Base-by-base conservation (phyloP, 495 filamentous ascomycete genomes). In the Mycothermus thermophilus region DNA sequence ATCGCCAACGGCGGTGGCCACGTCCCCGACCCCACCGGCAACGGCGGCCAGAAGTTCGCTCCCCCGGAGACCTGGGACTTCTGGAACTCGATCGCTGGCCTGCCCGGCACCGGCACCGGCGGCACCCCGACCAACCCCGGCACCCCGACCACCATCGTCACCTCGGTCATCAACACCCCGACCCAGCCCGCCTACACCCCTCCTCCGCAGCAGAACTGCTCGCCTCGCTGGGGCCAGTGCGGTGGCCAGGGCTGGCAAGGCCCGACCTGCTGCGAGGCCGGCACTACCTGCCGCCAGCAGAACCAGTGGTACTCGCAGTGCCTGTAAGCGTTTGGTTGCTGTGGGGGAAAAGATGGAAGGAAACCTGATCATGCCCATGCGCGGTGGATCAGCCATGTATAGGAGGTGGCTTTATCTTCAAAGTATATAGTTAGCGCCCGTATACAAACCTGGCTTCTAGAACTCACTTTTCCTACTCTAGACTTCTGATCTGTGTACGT, bases 1-100 rank as follows among this genome's bases (percentile, higher is more conserved):
- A 36, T 48, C 31, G 31, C 23, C 22, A 16, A 42, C 44, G 29
- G 38, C 46, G 42, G 42, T 18, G 46, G 39, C 20, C 46, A 49
- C 33, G 43, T 41, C 9, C 32, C 32, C 23, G 39, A 41, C n/a
- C 39, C 39, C 1, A 17, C 27, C 11, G 39, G 39, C 33, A 22
- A 14, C 33, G 34, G 34, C 12, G 39, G 39, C 12, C 21, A 21
- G 5, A 41, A 41, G 39, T 41, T 41, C 15, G 39, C 39, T 2
- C 39, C 39, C 7, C 32, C 32, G 22, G 39, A 41, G 39, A 41
- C 39, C 12, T 41, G 39, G 39, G n/a, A 13, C 28, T 41, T 41
- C 26, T 37, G 28, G 22, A 35, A 35, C 40, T 28, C 37, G n/a
- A 30, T 29, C 13, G 37, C 22, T 25, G 22, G 22, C 11, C 11